phyloP scores from a whole-genome alignment of 257 asterid genomes.

The Forsythia suspensa region DNA sequence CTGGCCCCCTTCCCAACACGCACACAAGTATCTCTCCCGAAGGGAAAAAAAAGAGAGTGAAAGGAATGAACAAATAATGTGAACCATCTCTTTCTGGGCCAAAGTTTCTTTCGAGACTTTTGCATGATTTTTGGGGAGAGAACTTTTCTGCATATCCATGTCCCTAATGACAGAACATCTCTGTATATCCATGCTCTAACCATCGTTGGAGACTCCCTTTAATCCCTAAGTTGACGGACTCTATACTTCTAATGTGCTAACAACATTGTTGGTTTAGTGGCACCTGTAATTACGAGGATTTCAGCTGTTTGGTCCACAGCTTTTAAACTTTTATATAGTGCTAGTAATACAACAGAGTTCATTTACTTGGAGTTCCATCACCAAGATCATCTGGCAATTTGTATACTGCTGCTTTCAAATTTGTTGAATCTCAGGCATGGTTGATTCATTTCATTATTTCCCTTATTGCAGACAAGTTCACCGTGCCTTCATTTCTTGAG shows the following conservation, averaged over 20 bases:
- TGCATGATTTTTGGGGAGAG: not conserved
- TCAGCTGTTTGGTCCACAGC: not conserved
- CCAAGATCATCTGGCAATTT: not conserved
- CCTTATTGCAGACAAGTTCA: conserved; percentile 62
- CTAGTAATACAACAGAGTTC: not conserved
- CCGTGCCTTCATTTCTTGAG: conserved; percentile 93
- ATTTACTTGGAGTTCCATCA: not conserved
- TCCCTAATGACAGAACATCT: not conserved
- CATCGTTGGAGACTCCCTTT: not conserved
- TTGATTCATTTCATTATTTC: conserved; percentile 8
- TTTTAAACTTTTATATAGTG: not conserved
- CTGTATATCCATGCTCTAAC: not conserved
- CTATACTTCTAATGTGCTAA: not conserved
- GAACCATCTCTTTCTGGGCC: too few relatives aligned
- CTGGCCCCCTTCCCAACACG: not conserved
- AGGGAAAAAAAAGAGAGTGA: too few relatives aligned
- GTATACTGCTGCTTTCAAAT: not conserved
- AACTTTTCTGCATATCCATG: not conserved
- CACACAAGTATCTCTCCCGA: too few relatives aligned
- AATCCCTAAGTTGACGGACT: not conserved
- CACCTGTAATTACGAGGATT: not conserved
- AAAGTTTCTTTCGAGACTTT: not conserved
- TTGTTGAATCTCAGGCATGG: not conserved
- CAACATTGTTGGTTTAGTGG: not conserved
- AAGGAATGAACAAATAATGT: too few relatives aligned